Evolutionary conservation across 2,329 filamentous ascomycete genomes (phyloP).

Genomic region (Tolypocladium guangdongense): DNA sequence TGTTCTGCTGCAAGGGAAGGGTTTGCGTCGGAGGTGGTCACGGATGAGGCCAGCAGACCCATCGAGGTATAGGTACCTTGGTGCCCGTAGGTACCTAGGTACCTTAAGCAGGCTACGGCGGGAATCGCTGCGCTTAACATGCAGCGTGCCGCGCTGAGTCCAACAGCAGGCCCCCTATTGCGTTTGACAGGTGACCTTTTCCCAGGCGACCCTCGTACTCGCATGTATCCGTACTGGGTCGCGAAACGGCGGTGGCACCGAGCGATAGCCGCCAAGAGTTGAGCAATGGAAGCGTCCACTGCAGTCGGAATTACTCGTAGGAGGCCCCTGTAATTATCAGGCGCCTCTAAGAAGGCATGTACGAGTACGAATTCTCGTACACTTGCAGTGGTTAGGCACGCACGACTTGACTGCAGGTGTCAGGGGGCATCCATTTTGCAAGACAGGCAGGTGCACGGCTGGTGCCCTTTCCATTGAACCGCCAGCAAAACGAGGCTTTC

Average conservation of each 20-base stretch:
- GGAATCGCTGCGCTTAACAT: background rate
- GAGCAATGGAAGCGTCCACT: background rate
- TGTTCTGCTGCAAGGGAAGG: no score
- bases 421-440: background rate
- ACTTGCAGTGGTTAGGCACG: no score
- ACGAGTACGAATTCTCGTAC: no score
- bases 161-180: background rate
- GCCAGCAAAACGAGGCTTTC: background rate
- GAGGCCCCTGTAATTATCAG: no score
- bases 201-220: background rate
- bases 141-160: background rate
- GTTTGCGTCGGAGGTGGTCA: no score
- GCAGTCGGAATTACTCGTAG: no score
- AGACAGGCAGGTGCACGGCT: background rate
- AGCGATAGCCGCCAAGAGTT: background rate
- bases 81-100: no score
- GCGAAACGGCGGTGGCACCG: background rate
- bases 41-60: background rate
- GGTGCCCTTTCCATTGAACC: background rate
- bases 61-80: no score
- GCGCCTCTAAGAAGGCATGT: no score
- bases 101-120: no score
- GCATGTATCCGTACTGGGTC: no score
- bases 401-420: background rate
- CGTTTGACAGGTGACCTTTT: background rate